Percentiles rank a stretch among this genome's conserved stretches.
Evolutionary conservation across 768 basidiomycete species (phyloP).

Genomic region (Tulasnella calospora): DNA sequence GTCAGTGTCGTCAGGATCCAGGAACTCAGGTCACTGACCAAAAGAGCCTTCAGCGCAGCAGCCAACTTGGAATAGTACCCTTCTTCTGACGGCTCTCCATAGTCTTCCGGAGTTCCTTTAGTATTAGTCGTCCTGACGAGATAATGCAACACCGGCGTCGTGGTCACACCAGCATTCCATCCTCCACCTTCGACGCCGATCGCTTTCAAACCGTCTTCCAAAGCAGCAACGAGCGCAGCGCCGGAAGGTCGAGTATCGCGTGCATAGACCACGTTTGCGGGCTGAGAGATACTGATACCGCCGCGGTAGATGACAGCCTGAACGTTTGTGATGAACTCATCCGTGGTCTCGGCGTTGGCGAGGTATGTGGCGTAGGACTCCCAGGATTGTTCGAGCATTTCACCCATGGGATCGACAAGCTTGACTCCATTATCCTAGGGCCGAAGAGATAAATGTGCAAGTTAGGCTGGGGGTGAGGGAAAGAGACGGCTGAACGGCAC

Average conservation of each 20-base stretch:
- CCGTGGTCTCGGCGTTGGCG: conserved; percentile 74
- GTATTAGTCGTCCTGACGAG: conserved; percentile 87
- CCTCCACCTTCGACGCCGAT: conserved; percentile 52
- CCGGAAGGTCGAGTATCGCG: conserved; percentile 92
- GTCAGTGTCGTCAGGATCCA: not conserved
- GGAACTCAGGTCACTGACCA: conserved; percentile 51
- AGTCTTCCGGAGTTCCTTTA: conserved; percentile 66
- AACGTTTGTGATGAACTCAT: conserved; percentile 65
- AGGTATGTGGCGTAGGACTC: conserved; percentile 80
- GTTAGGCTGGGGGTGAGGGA: not conserved
- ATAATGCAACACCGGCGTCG: conserved; percentile 95
- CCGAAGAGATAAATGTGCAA: not conserved
- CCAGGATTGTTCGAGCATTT: conserved; percentile 95
- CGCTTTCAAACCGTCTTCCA: conserved; percentile 77
- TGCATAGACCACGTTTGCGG: conserved; percentile 81
- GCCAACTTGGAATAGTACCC: conserved; percentile 83
- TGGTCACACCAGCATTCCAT: conserved; percentile 76
- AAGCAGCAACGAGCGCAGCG: conserved; percentile 61
- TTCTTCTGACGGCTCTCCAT: conserved; percentile 73
- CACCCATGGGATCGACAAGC: conserved; percentile 92
- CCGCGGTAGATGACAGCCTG: conserved; percentile 54
- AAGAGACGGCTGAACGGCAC: not conserved
- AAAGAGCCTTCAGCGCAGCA: conserved; percentile 74
- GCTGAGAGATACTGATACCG: conserved; percentile 74
- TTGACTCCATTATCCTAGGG: conserved; percentile 96